Evolutionary conservation across 2,329 filamentous ascomycete genomes (phyloP).

Genomic region (Pyrenophora graminea): DNA sequence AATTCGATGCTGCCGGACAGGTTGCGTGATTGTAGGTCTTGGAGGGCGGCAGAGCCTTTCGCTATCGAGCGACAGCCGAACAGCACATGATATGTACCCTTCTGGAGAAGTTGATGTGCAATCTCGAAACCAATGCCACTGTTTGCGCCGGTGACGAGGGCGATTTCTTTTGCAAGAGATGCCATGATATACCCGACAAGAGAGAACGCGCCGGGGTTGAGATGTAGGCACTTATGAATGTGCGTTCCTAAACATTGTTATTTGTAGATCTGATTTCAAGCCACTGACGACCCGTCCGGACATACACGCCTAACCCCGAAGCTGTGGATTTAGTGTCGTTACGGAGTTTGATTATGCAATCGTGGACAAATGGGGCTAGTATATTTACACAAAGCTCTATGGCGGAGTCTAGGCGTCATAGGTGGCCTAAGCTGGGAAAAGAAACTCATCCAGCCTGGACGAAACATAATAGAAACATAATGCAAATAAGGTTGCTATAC

Average conservation of each 20-base stretch:
- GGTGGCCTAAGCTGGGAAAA: background rate
- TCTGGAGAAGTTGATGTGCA: constrained; percentile 45
- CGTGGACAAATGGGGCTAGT: too few relatives aligned
- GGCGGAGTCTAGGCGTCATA: too few relatives aligned
- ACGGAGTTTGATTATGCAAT: background rate
- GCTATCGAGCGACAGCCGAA: constrained; percentile 25
- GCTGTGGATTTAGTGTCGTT: too few relatives aligned
- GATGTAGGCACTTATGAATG: background rate
- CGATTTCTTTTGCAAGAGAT: constrained; percentile 31
- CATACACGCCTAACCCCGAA: too few relatives aligned
- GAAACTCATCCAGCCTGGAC: too few relatives aligned
- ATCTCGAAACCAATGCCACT: constrained; percentile 57
- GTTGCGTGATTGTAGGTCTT: constrained; percentile 33
- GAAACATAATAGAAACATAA: too few relatives aligned
- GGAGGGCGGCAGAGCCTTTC: constrained; percentile 33
- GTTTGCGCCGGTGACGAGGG: constrained; percentile 50
- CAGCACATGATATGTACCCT: constrained; percentile 41
- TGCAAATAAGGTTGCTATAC: background rate
- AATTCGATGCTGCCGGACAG: constrained; percentile 41
- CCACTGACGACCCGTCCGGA: too few relatives aligned
- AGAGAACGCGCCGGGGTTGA: background rate
- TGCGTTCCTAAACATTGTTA: too few relatives aligned
- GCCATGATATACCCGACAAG: constrained; percentile 12
- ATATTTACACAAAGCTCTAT: too few relatives aligned
- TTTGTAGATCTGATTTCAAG: too few relatives aligned